These are phyloP conservation scores for Zangia roseola DNA, from an alignment of 768 basidiomycete species.

Conservation along the genomic window DNA sequence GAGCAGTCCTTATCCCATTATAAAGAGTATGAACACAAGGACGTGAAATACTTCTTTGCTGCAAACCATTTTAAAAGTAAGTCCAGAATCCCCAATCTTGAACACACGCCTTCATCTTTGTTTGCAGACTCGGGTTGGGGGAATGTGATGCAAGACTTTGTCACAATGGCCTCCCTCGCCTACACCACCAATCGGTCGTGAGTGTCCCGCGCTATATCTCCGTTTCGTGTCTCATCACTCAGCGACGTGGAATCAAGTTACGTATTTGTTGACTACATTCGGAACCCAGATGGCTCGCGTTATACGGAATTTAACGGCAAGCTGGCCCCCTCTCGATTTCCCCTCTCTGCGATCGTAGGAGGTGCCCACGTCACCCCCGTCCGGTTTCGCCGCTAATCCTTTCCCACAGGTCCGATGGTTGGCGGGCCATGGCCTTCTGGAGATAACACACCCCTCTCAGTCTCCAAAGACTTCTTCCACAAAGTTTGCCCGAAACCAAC, in stretches of 20 bases:
- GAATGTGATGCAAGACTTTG: slow-evolving; percentile 41
- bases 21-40: slow-evolving; percentile 31
- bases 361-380: slow-evolving; percentile 21
- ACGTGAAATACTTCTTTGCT: slow-evolving; percentile 44
- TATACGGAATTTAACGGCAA: slow-evolving; percentile 39
- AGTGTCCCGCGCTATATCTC: neutral
- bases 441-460: slow-evolving; percentile 34
- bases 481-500: slow-evolving; percentile 40
- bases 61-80: slow-evolving; percentile 45
- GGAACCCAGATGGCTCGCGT: slow-evolving; percentile 34
- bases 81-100: slow-evolving; percentile 1
- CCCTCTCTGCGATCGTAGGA: slow-evolving; percentile 39
- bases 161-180: slow-evolving; percentile 37
- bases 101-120: neutral
- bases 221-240: neutral
- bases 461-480: slow-evolving; percentile 38
- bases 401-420: slow-evolving; percentile 38
- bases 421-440: slow-evolving; percentile 38
- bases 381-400: neutral
- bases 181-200: slow-evolving; percentile 36
- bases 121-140: slow-evolving; percentile 39
- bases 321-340: slow-evolving; percentile 39
- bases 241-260: slow-evolving; percentile 24
- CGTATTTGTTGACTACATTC: slow-evolving; percentile 45
- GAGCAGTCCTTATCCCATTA: slow-evolving; percentile 46